These are phyloP conservation scores for Fusarium globosum DNA, from an alignment of 2,329 filamentous ascomycete genomes.

Conservation along the genomic window DNA sequence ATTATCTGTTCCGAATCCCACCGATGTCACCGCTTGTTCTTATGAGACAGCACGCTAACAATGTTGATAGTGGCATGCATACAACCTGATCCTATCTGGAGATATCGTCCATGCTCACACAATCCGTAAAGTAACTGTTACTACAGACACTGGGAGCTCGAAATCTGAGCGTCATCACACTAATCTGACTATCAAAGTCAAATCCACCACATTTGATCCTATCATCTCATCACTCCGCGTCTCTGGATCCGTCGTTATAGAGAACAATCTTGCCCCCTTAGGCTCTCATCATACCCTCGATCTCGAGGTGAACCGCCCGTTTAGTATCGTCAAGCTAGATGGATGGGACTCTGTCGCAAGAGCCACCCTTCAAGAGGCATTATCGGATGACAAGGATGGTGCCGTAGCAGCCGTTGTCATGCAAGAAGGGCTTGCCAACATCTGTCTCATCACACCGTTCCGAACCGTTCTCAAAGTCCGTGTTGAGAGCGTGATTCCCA, in stretches of 20 bases:
- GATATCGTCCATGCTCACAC: slow-evolving; percentile 67
- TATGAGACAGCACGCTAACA: slow-evolving; percentile 29
- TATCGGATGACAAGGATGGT: slow-evolving; percentile 81
- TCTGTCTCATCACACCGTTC: slow-evolving; percentile 84
- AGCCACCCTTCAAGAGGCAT: slow-evolving; percentile 80
- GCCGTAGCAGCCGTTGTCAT: slow-evolving; percentile 92
- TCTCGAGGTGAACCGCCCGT: slow-evolving; percentile 86
- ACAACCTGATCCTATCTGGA: slow-evolving; percentile 67
- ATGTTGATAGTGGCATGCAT: slow-evolving; percentile 64
- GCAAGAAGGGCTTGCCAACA: slow-evolving; percentile 87
- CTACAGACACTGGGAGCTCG: slow-evolving; percentile 61
- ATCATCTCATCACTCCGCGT: slow-evolving; percentile 66
- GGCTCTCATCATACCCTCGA: slow-evolving; percentile 75
- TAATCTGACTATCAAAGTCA: slow-evolving; percentile 67
- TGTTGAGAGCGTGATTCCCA: slow-evolving; percentile 73
- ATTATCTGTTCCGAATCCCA: slow-evolving; percentile 9
- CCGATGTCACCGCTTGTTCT: slow-evolving; percentile 22
- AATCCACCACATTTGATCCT: slow-evolving; percentile 69
- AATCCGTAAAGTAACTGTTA: slow-evolving; percentile 64
- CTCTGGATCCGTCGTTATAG: slow-evolving; percentile 63
- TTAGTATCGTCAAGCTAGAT: slow-evolving; percentile 84
- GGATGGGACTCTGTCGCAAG: slow-evolving; percentile 92
- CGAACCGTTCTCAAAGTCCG: slow-evolving; percentile 76
- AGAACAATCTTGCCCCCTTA: slow-evolving; percentile 64
- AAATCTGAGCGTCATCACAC: slow-evolving; percentile 66